Evolutionary conservation across 768 basidiomycete species (phyloP).

Genomic region (Rhizopogon vesiculosus): DNA sequence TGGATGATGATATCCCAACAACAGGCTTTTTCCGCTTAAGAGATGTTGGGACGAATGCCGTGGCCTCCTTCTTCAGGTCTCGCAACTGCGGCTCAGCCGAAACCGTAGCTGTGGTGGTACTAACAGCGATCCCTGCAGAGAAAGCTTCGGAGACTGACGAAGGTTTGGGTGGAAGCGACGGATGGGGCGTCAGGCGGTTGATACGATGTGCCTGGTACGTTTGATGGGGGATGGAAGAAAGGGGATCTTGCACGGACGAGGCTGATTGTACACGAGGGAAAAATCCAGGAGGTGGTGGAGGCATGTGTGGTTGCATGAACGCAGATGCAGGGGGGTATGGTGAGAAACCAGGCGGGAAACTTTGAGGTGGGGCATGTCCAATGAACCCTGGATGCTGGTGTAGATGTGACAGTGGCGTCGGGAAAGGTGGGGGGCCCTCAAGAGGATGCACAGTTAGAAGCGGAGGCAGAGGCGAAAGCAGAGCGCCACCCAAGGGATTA

Average conservation of each 20-base stretch:
- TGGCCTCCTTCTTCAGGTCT: constrained; percentile 93
- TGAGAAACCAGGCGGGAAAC: constrained; percentile 16
- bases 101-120: constrained; percentile 59
- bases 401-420: constrained; percentile 5
- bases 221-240: constrained; percentile 71
- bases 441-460: constrained; percentile 9
- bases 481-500: neutral
- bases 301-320: constrained; percentile 16
- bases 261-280: constrained; percentile 50
- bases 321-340: constrained; percentile 25
- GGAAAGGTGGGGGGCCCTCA: constrained; percentile 13
- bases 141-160: constrained; percentile 30
- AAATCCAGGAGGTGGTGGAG: constrained; percentile 60
- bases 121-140: constrained; percentile 25
- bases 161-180: constrained; percentile 42
- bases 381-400: constrained; percentile 15
- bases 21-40: constrained; percentile 68
- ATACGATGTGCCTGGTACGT: constrained; percentile 74
- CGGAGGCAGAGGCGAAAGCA: constrained; percentile 17
- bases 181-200: constrained; percentile 32
- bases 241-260: constrained; percentile 66
- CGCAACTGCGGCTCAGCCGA: constrained; percentile 84
- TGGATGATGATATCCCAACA: constrained; percentile 30
- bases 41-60: constrained; percentile 81
- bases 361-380: constrained; percentile 3